Evolutionary conservation across 1,284 basidiomycete genomes (phyloP).

Genomic region (Trichosporon sp.): DNA sequence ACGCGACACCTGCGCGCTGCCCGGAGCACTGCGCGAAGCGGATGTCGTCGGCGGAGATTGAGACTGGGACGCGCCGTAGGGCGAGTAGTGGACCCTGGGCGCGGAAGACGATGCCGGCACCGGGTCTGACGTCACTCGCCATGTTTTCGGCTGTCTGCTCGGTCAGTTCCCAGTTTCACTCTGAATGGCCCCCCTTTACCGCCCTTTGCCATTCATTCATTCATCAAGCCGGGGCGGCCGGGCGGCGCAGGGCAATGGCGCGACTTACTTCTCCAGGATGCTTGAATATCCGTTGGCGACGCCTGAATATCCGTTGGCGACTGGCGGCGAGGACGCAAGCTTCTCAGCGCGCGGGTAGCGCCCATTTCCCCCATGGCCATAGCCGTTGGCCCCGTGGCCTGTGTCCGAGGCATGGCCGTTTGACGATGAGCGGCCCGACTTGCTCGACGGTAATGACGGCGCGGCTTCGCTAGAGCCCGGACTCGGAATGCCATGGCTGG

Average conservation of each 20-base stretch:
- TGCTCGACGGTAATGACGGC: conserved; percentile 1
- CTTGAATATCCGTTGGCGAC: neutral
- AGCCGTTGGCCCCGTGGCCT: no score
- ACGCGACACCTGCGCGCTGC: neutral
- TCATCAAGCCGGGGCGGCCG: no score
- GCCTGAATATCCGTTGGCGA: no score
- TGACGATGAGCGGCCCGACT: neutral
- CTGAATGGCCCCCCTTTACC: no score
- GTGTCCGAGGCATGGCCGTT: neutral
- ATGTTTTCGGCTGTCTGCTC: neutral
- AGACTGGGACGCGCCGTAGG: no score
- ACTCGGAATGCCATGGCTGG: neutral
- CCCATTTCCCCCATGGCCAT: no score
- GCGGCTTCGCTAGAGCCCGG: neutral
- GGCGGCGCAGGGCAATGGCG: no score
- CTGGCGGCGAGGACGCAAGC: neutral
- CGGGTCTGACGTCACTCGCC: neutral
- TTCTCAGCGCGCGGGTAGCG: neutral
- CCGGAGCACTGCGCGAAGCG: neutral
- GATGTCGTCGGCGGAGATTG: neutral
- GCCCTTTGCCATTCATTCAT: no score
- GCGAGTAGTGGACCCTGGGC: conserved; percentile 1
- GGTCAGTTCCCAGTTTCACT: neutral
- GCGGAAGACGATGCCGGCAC: neutral
- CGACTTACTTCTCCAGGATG: neutral